These are phyloP conservation scores for Penicillium canariense DNA, from an alignment of 495 filamentous ascomycete species.

Conservation along the genomic window DNA sequence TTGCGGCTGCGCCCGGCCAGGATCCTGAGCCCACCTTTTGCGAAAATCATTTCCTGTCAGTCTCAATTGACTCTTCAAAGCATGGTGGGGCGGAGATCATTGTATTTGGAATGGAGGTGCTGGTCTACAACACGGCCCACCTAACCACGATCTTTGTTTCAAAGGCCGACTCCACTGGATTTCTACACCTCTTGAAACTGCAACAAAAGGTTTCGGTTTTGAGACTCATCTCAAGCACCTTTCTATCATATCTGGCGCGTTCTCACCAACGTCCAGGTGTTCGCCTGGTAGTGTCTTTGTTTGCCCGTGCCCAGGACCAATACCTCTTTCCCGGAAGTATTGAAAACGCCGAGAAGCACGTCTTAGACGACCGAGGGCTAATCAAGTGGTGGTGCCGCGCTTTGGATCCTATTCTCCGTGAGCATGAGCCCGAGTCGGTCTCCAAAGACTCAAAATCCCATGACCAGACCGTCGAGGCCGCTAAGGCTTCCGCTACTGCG, in stretches of 20 bases:
- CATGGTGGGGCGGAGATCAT: slow-evolving; percentile 44
- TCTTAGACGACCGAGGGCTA: slow-evolving; percentile 85
- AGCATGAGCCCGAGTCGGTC: slow-evolving; percentile 44
- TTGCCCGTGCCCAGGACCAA: slow-evolving; percentile 87
- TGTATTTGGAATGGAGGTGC: slow-evolving; percentile 65
- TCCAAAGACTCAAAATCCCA: slow-evolving; percentile 37
- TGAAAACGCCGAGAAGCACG: slow-evolving; percentile 81
- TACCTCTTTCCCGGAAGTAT: slow-evolving; percentile 93
- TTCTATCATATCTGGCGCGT: slow-evolving; percentile 70
- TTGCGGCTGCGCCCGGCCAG: slow-evolving; percentile 69
- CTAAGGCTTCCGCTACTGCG: slow-evolving; percentile 50
- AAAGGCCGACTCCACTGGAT: slow-evolving; percentile 96
- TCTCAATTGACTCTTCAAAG: slow-evolving; percentile 55
- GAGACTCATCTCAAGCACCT: slow-evolving; percentile 66
- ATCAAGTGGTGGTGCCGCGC: slow-evolving; percentile 95
- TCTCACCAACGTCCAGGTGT: slow-evolving; percentile 64
- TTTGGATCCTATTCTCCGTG: slow-evolving; percentile 67
- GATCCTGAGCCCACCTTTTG: slow-evolving; percentile 73
- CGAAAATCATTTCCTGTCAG: slow-evolving; percentile 81
- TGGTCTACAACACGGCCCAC: slow-evolving; percentile 68
- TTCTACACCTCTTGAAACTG: slow-evolving; percentile 63
- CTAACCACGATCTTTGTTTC: slow-evolving; percentile 89
- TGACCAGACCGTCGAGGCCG: slow-evolving; percentile 40
- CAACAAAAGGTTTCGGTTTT: slow-evolving; percentile 68
- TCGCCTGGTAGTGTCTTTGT: slow-evolving; percentile 80